These are phyloP conservation scores for Aspergillus floridensis DNA, from an alignment of 2,329 filamentous ascomycete species.

Conservation along the genomic window DNA sequence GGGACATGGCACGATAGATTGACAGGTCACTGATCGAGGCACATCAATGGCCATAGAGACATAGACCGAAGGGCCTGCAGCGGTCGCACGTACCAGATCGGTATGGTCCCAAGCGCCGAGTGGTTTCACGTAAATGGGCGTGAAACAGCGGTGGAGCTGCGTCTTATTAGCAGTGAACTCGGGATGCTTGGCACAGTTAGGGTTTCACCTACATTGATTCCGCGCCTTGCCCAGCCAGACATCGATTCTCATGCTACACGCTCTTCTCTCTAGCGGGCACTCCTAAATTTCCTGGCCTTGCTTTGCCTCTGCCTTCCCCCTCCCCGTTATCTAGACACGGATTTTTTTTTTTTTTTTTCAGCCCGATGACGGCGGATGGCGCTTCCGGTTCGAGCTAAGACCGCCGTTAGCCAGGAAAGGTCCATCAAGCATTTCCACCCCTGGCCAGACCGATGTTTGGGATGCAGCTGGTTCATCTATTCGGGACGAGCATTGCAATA, in stretches of 20 bases:
- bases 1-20: constrained; percentile 1
- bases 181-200: constrained; percentile 16
- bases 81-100: constrained; percentile 1
- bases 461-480: constrained; percentile 2
- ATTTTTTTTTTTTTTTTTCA: not conserved
- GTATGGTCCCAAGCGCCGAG: constrained; percentile 16
- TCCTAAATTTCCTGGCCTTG: constrained; percentile 1
- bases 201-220: constrained; percentile 26
- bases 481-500: not conserved
- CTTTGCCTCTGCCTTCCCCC: not conserved
- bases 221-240: constrained; percentile 3
- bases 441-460: not conserved
- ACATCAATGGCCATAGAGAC: not conserved
- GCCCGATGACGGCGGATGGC: not conserved
- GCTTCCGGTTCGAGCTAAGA: not conserved
- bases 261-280: not conserved
- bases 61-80: not conserved
- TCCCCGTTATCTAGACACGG: not conserved
- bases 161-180: constrained; percentile 7
- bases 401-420: not conserved
- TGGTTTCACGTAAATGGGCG: constrained; percentile 23
- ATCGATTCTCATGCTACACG: not conserved
- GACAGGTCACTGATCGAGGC: not conserved
- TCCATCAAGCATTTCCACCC: not conserved
- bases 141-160: constrained; percentile 17